Evolutionary conservation across 2,329 filamentous ascomycete genomes (phyloP).

Genomic region (Fusarium sp.): DNA sequence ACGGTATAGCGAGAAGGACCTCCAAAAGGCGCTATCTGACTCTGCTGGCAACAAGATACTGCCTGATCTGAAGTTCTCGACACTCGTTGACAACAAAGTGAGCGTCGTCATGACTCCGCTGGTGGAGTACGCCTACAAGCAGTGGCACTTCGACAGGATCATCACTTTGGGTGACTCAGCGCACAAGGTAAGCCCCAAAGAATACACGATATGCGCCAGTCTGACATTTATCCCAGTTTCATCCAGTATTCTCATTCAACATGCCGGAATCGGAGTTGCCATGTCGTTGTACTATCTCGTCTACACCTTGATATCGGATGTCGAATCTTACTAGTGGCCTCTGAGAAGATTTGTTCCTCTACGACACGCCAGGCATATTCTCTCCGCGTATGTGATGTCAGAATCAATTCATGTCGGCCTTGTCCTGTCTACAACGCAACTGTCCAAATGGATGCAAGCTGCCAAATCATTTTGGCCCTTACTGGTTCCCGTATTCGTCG

Average conservation of each 20-base stretch:
- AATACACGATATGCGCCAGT: rapidly evolving
- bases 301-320: not conserved
- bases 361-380: not conserved
- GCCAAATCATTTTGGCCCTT: not conserved
- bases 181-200: not conserved
- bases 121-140: not conserved
- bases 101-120: not conserved
- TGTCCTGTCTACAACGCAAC: rapidly evolving
- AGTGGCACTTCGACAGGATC: not conserved
- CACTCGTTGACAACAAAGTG: not conserved
- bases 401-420: not conserved
- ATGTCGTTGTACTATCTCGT: not conserved
- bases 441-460: too few relatives aligned
- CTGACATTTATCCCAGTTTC: not conserved
- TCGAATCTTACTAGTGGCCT: not conserved
- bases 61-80: not conserved
- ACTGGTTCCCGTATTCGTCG: not conserved
- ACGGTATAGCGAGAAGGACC: not conserved
- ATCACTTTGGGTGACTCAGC: not conserved
- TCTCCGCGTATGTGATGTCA: not conserved
- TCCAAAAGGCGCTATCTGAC: not conserved
- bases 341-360: not conserved
- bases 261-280: not conserved
- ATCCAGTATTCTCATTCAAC: not conserved
- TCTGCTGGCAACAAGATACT: not conserved